phyloP scores from a whole-genome alignment of 1,284 basidiomycete genomes.

The Leccinum subatratum region DNA sequence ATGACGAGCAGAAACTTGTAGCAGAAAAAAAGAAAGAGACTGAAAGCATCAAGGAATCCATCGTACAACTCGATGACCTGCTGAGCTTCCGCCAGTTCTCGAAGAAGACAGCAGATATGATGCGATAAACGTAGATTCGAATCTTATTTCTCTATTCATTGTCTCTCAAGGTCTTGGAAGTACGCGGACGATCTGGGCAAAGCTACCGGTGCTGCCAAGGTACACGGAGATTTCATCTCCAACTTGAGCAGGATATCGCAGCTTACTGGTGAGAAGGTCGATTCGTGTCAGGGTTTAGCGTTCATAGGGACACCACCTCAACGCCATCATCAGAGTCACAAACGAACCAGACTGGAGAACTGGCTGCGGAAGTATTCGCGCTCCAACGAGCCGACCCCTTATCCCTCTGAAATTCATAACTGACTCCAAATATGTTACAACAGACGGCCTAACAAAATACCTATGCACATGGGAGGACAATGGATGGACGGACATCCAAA shows the following conservation, averaged over 20 bases:
- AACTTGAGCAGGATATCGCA: constrained; percentile 94
- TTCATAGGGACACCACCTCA: no score
- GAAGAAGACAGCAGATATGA: constrained; percentile 81
- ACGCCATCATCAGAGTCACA: no score
- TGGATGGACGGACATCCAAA: no score
- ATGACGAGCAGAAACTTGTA: constrained; percentile 60
- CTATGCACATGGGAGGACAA: no score
- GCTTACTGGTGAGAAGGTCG: constrained; percentile 65
- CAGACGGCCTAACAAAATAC: no score
- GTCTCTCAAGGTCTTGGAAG: constrained; percentile 38
- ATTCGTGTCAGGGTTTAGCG: neutral
- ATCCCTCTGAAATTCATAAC: no score
- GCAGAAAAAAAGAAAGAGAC: constrained; percentile 76
- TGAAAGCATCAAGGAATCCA: constrained; percentile 68
- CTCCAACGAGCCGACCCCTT: no score
- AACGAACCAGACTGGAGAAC: no score
- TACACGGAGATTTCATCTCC: constrained; percentile 93
- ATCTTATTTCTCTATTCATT: neutral
- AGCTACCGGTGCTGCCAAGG: constrained; percentile 82
- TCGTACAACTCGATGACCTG: constrained; percentile 90
- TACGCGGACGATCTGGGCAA: constrained; percentile 86
- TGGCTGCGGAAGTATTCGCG: no score
- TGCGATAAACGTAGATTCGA: constrained; percentile 66
- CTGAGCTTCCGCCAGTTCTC: constrained; percentile 92
- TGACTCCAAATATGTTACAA: no score